Evolutionary conservation across 177 flowering plant genomes (phyloP).

Genomic region (Vitis hybrid): DNA sequence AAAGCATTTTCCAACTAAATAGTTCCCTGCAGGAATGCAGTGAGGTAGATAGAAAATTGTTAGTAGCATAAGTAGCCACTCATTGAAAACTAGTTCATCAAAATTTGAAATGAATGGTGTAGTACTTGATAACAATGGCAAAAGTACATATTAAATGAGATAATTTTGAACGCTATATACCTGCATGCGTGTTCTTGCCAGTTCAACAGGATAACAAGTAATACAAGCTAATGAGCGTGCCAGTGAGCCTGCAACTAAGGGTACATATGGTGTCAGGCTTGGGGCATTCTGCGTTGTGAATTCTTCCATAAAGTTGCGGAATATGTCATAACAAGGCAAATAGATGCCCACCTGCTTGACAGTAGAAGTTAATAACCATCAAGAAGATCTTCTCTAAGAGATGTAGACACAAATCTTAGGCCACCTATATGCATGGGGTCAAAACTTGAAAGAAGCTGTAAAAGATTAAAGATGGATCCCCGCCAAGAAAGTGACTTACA

Average conservation of each 20-base stretch:
- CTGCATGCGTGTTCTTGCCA: slow-evolving; percentile 99
- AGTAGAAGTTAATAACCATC: background rate
- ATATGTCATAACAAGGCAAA: slow-evolving; percentile 87
- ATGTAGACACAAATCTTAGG: background rate
- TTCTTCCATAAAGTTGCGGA: slow-evolving; percentile 71
- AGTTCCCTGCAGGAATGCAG: background rate
- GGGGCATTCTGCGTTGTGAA: slow-evolving; percentile 59
- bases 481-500: slow-evolving; percentile 38
- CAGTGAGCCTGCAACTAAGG: slow-evolving; percentile 82
- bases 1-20: background rate
- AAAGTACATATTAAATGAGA: background rate
- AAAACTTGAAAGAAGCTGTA: background rate
- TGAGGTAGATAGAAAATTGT: background rate
- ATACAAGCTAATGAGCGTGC: slow-evolving; percentile 91
- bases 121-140: no score
- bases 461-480: background rate
- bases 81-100: no score
- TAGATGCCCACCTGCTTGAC: slow-evolving; percentile 86
- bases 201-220: slow-evolving; percentile 87
- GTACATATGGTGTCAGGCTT: slow-evolving; percentile 70
- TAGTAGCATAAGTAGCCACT: background rate
- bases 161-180: slow-evolving; percentile 27
- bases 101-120: no score
- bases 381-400: background rate
- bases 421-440: background rate